Base-by-base conservation (phyloP, 768 basidiomycete species). In the Xerocomus spinulosus region DNA sequence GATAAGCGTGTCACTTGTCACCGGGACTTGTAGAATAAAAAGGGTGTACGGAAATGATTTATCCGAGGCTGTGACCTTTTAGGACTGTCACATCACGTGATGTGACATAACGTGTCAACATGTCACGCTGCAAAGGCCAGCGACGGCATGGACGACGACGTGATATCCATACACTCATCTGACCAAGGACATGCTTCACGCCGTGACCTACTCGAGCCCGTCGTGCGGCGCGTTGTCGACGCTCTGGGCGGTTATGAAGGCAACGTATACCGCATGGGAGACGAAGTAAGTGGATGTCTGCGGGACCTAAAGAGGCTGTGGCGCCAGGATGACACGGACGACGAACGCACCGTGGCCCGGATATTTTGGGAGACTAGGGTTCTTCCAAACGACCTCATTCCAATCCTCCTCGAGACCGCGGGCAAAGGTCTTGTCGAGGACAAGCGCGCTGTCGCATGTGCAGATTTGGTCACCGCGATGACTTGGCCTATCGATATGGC, bases 401-500 rank as follows among this genome's bases (percentile, higher is more conserved):
- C 92, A 15, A 87, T 97, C 46, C 73, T 98, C 12, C 74, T 89
- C 41, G 78, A 78, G 50, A 92, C 90, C 0, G 87, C 88, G 1
- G 87, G 88, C 10, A 79, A 81, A 43, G 88, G 88, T 0, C 67
- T 74, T 18, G 82, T 87, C 26, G 88, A 91, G 54, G 88, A 92
- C 67, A 87, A 85, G 57, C 75, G 88, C 40, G 91, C 90, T 0
- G 78, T 95, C 23, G 80, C 84, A 1, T 87, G 85, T 53, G 85
- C 83, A 8, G 96, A 98, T 63, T 73, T 99, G 20, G 84, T 98
- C 63, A 89, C 92, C 0, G 93, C 94, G 0, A 90, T 99, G 89
- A 98, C 95, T 2, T 99, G 96, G 96, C 96, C 96, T 1, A 95
- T 99, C 45, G 91, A 98, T 67, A 74, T 98, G 53, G 88, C 92